Evolutionary conservation across 768 basidiomycete genomes (phyloP), one percentile per base, ranked within the genome.

Genomic region (Tulasnella sp.): DNA sequence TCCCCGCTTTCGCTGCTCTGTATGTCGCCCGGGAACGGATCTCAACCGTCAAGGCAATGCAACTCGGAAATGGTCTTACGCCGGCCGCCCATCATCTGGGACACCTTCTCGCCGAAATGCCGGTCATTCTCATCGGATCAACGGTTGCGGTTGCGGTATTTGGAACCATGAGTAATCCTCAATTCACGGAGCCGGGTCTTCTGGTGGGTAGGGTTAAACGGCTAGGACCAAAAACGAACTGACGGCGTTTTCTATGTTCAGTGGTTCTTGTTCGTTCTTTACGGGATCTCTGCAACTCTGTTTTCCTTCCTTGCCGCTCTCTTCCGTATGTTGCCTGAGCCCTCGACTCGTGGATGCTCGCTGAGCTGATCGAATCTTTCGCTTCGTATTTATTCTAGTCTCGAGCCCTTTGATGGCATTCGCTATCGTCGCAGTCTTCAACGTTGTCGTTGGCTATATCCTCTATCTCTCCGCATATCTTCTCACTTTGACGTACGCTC

Each of bases 1-100:
- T 88, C 81, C 92, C 93, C n/a, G 93, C 93, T 3, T 94, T 94
- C 85, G 93, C 90, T 80, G 88, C 91, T 13, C 83, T 94, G 18
- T 94, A 94, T 82, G 92, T 93, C 4, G 90, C 92, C 0, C 87
- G 87, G 79, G 93, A 94, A 82, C 88, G 91, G 13, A 87, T 89
- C 2, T 89, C 90, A 0, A 83, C 85, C 69, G 91, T 94, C 0
- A 92, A 93, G 82, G 91, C 92, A 2, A 94, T 94, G 91, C 93
- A 94, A 81, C 85, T 91, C 46, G 92, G 91, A 46, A 93, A 94
- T 82, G 93, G 93, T 1, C 83, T 93, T 37, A 80, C 71, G 26
- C 79, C 78, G 39, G 71, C 67, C 9, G 77, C 74, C 16, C 74
- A 57, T 67, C 93, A 92, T 92, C 84, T 94, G 3, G 93, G 93